These are phyloP conservation scores for Globisporangium abappressorium DNA, from an alignment of 352 stramenopile species.

Conservation along the genomic window DNA sequence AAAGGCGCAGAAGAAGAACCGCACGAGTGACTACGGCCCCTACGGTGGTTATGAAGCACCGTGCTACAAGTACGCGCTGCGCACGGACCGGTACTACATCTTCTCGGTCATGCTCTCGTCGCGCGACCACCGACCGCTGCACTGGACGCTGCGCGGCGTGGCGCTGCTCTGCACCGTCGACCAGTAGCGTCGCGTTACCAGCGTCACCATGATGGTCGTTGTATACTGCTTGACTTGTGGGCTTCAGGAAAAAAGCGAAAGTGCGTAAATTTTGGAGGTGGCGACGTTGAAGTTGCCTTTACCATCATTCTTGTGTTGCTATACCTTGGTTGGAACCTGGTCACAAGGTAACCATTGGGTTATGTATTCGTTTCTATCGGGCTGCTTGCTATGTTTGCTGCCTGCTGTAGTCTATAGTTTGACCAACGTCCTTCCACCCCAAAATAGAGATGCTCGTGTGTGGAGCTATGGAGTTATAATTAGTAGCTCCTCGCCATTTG, in stretches of 20 bases:
- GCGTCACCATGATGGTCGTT: no score
- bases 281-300: background rate
- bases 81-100: conserved; percentile 77
- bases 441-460: no score
- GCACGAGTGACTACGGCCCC: conserved; percentile 66
- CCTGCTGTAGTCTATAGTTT: no score
- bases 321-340: no score
- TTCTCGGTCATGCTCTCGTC: conserved; percentile 74
- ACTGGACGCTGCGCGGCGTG: conserved; percentile 76
- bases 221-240: no score
- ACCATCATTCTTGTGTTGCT: background rate
- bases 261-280: background rate
- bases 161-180: conserved; percentile 67
- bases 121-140: conserved; percentile 65
- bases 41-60: conserved; percentile 78
- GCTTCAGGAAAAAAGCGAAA: background rate
- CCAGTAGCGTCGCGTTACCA: conserved; percentile 22
- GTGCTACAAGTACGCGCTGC: conserved; percentile 74
- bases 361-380: no score
- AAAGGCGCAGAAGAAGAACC: conserved; percentile 72
- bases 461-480: no score
- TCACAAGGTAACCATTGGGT: no score
- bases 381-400: no score
- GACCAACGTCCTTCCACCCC: no score
- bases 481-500: no score